Base-by-base conservation (phyloP, 75 land plant species). In the Adiantum capillusveneris region DNA sequence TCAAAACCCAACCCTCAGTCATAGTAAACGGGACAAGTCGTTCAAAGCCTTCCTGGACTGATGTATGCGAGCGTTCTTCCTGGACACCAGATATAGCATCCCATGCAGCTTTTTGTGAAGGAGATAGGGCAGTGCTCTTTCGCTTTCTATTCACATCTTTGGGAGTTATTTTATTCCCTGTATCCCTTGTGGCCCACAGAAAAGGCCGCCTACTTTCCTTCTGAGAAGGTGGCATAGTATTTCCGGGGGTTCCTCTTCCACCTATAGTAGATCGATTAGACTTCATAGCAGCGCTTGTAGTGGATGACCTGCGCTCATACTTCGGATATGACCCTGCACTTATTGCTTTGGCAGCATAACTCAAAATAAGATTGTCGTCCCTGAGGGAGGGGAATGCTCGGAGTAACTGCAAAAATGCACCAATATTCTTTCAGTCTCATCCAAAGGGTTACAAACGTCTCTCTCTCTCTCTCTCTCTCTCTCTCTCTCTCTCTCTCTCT, bases 281-380 rank as follows among this genome's bases (percentile, higher is more conserved):
- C 71, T 77, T 81, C 31, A 56, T 48, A 59, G 87, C 66, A 31
- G 73, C n/a, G 6, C 66, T 70, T 5, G 74, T 43, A 31, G 75
- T 60, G n/a, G 83, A 63, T 25, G 63, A 48, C 26, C 79, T 60
- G 11, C 80, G 75, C 67, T 90, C 91, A 57, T 78, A 67, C 17
- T 65, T 29, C 25, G 77, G 63, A 53, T 81, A 74, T 53, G 63
- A 61, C 36, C 74, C 76, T 57, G 87, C 77, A 50, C 75, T 67
- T 57, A 95, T 74, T 49, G 97, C 88, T 72, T 90, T 95, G n/a
- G 90, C 79, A 67, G 99, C 88, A 81, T 95, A 95, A 44, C 73
- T 42, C 43, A 76, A 53, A 21, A 95, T 70, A 29, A 90, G 63
- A 61, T 65, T 65, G 66, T 87, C 78, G 59, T 95, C 85, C 57